Base-by-base conservation (phyloP, 768 basidiomycete species). In the Psilocybe subaeruginosa region DNA sequence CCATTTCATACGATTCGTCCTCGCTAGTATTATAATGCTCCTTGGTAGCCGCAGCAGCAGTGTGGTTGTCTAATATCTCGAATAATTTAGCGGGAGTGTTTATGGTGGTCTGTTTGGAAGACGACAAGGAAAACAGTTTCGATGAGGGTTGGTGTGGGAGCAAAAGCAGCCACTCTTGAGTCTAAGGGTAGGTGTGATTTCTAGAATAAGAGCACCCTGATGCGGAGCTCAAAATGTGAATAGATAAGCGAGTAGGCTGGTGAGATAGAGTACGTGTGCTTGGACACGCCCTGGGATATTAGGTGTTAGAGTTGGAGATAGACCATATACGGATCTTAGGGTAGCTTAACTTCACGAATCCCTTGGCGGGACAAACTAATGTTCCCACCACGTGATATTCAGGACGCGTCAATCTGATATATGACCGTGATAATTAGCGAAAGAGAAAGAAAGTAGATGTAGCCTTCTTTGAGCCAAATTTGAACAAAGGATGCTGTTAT, bases 1-100 rank as follows among this genome's bases (percentile, higher is more conserved):
- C 80, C 90, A 91, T 92, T 68, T 89, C 85, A 80, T 80, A 81
- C 39, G 61, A 35, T 56, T 70, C 67, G 59, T 74, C 66, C 17
- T 68, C 69, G 62, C 72, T 64, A 31, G 64, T 55, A 30, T 48
- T 23, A 30, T 54, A 59, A 16, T 60, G 39, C 14, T 64, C 46
- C 59, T 59, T 52, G 41, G 33, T 29, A 9, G 43, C 3, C 31
- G 31, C 14, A 45, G 37, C n/a, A 35, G 48, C 17, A 43, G 17
- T 33, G 23, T 31, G 16, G 31, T 43, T n/a, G 23, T 45, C 19
- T 14, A 14, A 19, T 43, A 43, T 43, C 41, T 8, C 41, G 41
- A 56, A 54, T 27, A 62, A 43, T 27, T 27, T 46, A 50, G 39
- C 39, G 33, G 51, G 54, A 41, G 41, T 55, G 46, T 46, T 53